A percentile compares a stretch with the other conserved stretches of the same genome.
Evolutionary conservation across 495 filamentous ascomycete genomes (phyloP).

Genomic region (Penicillium argentinense): DNA sequence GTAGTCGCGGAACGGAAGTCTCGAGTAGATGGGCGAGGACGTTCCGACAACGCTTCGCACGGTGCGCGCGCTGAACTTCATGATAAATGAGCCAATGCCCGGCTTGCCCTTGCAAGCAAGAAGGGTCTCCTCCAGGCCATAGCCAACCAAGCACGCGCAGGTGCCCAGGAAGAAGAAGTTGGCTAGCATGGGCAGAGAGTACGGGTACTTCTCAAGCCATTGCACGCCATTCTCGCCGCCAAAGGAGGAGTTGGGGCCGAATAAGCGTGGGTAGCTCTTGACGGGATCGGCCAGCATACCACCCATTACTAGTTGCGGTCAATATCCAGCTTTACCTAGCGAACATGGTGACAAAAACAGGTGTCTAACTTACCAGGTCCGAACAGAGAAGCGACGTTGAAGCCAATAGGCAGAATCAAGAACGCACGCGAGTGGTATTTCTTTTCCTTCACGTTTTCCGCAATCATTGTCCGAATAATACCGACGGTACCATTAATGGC

Average conservation of each 20-base stretch:
- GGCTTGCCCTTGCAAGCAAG: constrained; percentile 47
- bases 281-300: constrained; percentile 76
- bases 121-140: constrained; percentile 66
- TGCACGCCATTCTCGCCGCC: constrained; percentile 54
- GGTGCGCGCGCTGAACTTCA: constrained; percentile 32
- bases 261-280: constrained; percentile 62
- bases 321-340: constrained; percentile 2
- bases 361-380: constrained; percentile 55
- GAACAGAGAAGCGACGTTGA: constrained; percentile 76
- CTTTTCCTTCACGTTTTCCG: constrained; percentile 74
- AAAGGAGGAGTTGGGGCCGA: constrained; percentile 56
- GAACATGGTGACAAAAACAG: neutral
- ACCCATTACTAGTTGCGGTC: constrained; percentile 52
- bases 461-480: constrained; percentile 79
- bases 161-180: constrained; percentile 64
- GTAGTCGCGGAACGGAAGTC: constrained; percentile 38
- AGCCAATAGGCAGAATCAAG: constrained; percentile 69
- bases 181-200: constrained; percentile 73
- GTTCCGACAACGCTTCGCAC: constrained; percentile 29
- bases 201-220: constrained; percentile 70
- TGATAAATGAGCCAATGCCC: constrained; percentile 35
- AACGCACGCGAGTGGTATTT: constrained; percentile 68
- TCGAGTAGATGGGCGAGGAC: constrained; percentile 37
- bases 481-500: constrained; percentile 81
- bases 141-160: constrained; percentile 55